A percentile compares a stretch with the other conserved stretches of the same genome.
These are phyloP conservation scores for Aspergillus cavernicola DNA, from an alignment of 495 filamentous ascomycete genomes.

Conservation along the genomic window DNA sequence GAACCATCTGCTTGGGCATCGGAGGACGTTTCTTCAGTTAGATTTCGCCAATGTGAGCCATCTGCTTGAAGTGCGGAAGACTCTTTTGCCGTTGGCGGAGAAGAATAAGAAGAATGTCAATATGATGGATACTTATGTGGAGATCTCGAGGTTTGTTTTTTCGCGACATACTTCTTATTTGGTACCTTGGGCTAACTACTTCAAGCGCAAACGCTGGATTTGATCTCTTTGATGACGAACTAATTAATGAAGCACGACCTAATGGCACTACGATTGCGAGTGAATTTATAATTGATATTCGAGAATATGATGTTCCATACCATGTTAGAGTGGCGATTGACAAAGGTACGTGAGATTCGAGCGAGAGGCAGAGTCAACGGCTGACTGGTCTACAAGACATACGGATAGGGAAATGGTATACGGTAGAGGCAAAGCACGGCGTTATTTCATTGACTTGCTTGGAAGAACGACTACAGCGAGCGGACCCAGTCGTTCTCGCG, in stretches of 20 bases:
- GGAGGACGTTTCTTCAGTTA: constrained; percentile 79
- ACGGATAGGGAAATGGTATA: constrained; percentile 96
- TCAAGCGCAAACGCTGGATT: constrained; percentile 78
- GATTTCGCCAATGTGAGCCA: constrained; percentile 84
- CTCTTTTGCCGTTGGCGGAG: constrained; percentile 86
- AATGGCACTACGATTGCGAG: constrained; percentile 83
- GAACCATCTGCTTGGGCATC: constrained; percentile 91
- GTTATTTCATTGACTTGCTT: constrained; percentile 74
- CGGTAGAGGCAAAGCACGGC: constrained; percentile 90
- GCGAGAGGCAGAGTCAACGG: constrained; percentile 12
- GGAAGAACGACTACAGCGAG: constrained; percentile 81
- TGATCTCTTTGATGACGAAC: constrained; percentile 92
- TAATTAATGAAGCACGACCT: constrained; percentile 78
- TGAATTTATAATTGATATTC: constrained; percentile 97
- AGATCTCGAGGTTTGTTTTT: constrained; percentile 75
- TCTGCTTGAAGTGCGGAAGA: constrained; percentile 74
- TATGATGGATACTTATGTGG: constrained; percentile 97
- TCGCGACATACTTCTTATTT: not conserved
- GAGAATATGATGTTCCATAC: constrained; percentile 99
- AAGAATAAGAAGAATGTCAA: constrained; percentile 93
- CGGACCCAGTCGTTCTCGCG: constrained; percentile 93
- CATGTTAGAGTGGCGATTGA: constrained; percentile 99
- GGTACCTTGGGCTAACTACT: constrained; percentile 24
- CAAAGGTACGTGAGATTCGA: constrained; percentile 54
- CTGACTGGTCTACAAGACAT: constrained; percentile 58